phyloP scores from a whole-genome alignment of 371 early-diverging fungal species.

The Umbelopsis sp. region DNA sequence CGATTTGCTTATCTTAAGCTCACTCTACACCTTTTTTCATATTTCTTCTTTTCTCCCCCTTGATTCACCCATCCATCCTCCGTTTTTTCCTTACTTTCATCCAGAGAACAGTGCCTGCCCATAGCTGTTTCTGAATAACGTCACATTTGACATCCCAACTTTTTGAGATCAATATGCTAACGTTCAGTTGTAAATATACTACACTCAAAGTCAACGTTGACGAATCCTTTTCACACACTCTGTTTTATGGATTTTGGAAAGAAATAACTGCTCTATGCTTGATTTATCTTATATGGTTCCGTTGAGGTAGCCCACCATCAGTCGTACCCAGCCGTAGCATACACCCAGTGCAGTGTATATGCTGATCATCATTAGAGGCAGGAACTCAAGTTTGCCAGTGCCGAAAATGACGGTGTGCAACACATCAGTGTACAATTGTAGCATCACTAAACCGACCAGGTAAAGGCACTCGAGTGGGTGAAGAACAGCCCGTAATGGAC shows the following conservation, averaged over 20 bases:
- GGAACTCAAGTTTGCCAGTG: constrained; percentile 60
- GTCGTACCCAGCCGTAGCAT: constrained; percentile 71
- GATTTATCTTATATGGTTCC: not conserved
- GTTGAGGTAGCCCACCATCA: constrained; percentile 37
- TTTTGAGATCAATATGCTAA: constrained; percentile 9
- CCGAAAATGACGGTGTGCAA: constrained; percentile 60
- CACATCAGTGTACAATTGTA: constrained; percentile 65
- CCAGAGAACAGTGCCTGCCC: not conserved
- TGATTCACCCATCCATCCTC: not conserved
- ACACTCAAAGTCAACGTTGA: not conserved
- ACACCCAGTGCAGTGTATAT: constrained; percentile 81
- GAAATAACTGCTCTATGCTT: not conserved
- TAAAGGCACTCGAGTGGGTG: constrained; percentile 63
- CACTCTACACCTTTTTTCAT: not conserved
- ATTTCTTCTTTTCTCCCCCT: not conserved
- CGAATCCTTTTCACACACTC: not conserved
- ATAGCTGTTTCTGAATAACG: constrained; percentile 1
- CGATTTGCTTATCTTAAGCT: not conserved
- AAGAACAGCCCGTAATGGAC: constrained; percentile 34
- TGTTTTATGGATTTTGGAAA: too few relatives aligned
- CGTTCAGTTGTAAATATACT: constrained; percentile 19
- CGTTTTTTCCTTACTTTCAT: not conserved
- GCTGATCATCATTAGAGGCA: constrained; percentile 85
- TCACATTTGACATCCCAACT: constrained; percentile 8
- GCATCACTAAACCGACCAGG: constrained; percentile 62